Evolutionary conservation across 148 eudicot genomes (phyloP).

Genomic region (Vaccinium macrocarpon): DNA sequence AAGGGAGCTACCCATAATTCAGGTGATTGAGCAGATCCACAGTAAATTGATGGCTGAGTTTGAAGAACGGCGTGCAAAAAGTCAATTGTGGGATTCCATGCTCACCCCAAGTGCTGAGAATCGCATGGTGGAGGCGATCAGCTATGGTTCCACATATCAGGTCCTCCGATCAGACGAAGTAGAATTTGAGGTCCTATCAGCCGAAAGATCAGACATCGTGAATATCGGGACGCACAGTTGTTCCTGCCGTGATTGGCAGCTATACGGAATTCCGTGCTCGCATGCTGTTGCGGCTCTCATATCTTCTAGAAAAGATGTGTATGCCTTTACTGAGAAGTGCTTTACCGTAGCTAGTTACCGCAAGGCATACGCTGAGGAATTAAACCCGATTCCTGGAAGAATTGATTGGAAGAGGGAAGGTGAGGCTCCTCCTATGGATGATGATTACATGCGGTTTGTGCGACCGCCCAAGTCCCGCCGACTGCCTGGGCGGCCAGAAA

Average conservation of each 20-base stretch:
- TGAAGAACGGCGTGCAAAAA: conserved; percentile 42
- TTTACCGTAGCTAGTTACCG: conserved; percentile 36
- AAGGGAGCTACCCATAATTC: conserved; percentile 50
- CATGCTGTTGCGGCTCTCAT: conserved; percentile 58
- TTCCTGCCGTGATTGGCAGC: conserved; percentile 65
- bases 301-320: conserved; percentile 44
- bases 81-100: conserved; percentile 41
- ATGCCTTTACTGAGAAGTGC: conserved; percentile 40
- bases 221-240: conserved; percentile 48
- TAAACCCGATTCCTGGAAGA: conserved; percentile 39
- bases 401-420: conserved; percentile 41
- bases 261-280: conserved; percentile 56
- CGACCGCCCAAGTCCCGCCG: conserved; percentile 58
- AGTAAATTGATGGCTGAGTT: conserved; percentile 35
- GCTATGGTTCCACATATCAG: conserved; percentile 34
- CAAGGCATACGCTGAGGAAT: conserved; percentile 35
- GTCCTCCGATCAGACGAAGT: conserved; percentile 62
- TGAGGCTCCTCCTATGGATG: conserved; percentile 18
- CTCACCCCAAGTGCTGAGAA: conserved; percentile 56
- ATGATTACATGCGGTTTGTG: conserved; percentile 29
- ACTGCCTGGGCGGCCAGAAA: conserved; percentile 62
- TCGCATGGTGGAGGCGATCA: conserved; percentile 34
- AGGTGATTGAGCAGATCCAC: conserved; percentile 56
- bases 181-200: conserved; percentile 56
- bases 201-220: conserved; percentile 52